phyloP scores from a whole-genome alignment of 148 eudicot genomes.

The Diospyros kaki region DNA sequence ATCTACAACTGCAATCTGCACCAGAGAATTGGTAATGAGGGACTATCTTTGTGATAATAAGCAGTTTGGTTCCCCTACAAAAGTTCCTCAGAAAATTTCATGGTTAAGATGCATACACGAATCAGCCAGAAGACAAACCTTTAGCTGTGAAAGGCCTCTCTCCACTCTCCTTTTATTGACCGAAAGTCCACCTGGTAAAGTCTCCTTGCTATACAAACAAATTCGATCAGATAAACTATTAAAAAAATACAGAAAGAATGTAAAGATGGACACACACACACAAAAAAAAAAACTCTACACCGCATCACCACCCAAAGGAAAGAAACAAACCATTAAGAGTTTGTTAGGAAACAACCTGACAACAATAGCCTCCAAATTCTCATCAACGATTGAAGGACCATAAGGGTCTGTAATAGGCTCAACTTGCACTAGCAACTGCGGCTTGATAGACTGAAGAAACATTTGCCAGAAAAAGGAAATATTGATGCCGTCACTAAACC shows the following conservation, averaged over 20 bases:
- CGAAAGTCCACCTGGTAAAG: slow-evolving; percentile 77
- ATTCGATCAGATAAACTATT: slow-evolving; percentile 9
- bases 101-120: background rate
- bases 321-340: too few relatives aligned
- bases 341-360: slow-evolving; percentile 59
- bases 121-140: slow-evolving; percentile 37
- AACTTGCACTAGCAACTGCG: slow-evolving; percentile 65
- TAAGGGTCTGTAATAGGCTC: slow-evolving; percentile 84
- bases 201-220: slow-evolving; percentile 72
- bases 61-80: background rate
- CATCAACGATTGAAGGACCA: slow-evolving; percentile 83
- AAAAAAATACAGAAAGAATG: background rate
- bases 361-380: slow-evolving; percentile 84
- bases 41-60: background rate
- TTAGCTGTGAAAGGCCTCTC: slow-evolving; percentile 68
- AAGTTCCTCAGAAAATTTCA: background rate
- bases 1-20: slow-evolving; percentile 94
- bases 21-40: background rate
- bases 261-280: background rate
- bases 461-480: background rate
- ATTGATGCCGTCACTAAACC: too few relatives aligned
- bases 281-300: too few relatives aligned
- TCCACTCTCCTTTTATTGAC: slow-evolving; percentile 85
- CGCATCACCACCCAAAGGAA: too few relatives aligned
- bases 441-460: slow-evolving; percentile 61